Percentiles rank a stretch among this genome's conserved stretches.
These are phyloP conservation scores for Eucalyptus shirleyi DNA, from an alignment of 345 rosid genomes.

Conservation along the genomic window DNA sequence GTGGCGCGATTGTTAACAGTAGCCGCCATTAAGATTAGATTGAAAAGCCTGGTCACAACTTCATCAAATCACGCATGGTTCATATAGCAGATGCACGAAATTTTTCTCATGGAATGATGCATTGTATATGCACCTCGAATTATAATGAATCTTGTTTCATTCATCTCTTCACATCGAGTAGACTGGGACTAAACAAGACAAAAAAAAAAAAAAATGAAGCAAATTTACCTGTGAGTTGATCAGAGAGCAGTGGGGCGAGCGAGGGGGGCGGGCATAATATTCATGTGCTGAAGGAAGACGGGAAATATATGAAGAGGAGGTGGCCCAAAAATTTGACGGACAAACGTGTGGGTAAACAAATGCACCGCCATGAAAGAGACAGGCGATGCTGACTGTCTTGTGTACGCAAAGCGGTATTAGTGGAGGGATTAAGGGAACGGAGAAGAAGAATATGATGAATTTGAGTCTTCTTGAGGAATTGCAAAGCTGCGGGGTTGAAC, in stretches of 20 bases:
- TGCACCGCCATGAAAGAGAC: conserved; percentile 12
- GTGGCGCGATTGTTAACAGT: neutral
- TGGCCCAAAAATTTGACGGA: neutral
- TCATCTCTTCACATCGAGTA: neutral
- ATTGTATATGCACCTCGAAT: neutral
- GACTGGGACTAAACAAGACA: neutral
- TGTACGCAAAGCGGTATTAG: neutral
- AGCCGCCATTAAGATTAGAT: neutral
- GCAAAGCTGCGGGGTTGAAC: neutral
- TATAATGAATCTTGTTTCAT: neutral
- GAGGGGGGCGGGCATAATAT: neutral
- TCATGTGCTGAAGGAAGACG: neutral
- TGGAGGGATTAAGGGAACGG: neutral
- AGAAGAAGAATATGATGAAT: neutral
- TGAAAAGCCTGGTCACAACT: neutral
- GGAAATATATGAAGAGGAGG: conserved; percentile 1
- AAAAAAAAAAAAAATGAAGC: neutral
- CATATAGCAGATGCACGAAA: neutral
- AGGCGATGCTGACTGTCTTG: neutral
- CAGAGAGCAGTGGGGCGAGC: neutral
- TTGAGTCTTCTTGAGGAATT: neutral
- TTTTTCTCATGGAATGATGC: neutral
- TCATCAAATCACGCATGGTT: neutral
- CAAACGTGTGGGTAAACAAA: conserved; percentile 4
- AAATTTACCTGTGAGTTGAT: neutral